These are phyloP conservation scores for Effrenium voratum DNA, from an alignment of 73 alveolate species.

Conservation along the genomic window DNA sequence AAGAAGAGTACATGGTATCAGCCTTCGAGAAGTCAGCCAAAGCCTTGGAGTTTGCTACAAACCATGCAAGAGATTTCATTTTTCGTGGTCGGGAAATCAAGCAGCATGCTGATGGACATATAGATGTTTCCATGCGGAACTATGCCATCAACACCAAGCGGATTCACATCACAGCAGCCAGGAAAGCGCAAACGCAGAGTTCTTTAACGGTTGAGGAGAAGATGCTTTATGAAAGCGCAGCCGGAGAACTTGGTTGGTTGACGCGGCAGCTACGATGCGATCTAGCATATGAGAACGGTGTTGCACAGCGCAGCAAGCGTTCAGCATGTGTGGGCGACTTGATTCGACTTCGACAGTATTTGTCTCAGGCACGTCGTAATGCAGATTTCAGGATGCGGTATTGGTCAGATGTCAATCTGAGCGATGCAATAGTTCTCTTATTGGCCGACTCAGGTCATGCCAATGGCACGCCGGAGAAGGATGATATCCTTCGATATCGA, in stretches of 20 bases:
- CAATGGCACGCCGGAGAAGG: neutral
- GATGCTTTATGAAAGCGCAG: neutral
- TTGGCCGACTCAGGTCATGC: neutral
- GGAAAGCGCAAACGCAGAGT: neutral
- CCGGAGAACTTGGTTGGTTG: constrained; percentile 7
- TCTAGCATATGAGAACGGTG: neutral
- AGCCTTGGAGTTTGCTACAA: constrained; percentile 32
- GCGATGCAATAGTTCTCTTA: neutral
- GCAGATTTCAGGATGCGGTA: neutral
- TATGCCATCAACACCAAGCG: neutral
- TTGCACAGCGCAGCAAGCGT: neutral
- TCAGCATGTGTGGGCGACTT: neutral
- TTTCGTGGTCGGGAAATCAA: neutral
- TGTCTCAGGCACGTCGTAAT: neutral
- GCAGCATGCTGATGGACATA: neutral
- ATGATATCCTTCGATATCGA: neutral
- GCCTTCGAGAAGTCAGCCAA: constrained; percentile 7
- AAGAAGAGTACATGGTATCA: neutral
- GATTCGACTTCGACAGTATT: neutral
- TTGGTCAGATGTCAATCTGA: neutral
- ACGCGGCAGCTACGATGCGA: neutral
- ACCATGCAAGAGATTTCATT: neutral
- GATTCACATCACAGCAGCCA: neutral
- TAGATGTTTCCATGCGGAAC: constrained; percentile 4
- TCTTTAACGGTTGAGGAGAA: neutral